phyloP scores from a whole-genome alignment of 2,329 filamentous ascomycete genomes.

The Tolypocladium amazonense region DNA sequence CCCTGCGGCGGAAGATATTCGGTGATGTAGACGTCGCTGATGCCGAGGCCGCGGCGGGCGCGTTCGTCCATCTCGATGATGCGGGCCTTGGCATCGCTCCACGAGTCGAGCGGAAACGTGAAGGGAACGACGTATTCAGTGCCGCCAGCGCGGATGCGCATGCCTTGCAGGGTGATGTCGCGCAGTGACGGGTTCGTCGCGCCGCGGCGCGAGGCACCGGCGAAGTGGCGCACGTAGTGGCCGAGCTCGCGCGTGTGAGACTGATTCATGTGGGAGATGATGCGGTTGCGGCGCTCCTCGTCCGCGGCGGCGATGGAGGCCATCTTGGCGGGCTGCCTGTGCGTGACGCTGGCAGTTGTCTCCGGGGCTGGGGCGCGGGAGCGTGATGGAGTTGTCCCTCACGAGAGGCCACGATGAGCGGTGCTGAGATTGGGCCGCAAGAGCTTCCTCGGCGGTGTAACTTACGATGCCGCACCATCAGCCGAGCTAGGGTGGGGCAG shows the following conservation, averaged over 20 bases:
- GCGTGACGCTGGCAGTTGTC: not conserved
- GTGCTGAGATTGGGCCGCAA: not conserved
- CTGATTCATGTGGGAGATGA: slow-evolving; percentile 74
- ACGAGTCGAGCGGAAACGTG: slow-evolving; percentile 54
- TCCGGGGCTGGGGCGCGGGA: not conserved
- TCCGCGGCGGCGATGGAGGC: slow-evolving; percentile 10
- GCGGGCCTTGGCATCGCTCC: slow-evolving; percentile 56
- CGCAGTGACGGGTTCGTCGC: slow-evolving; percentile 44
- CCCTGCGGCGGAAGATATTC: slow-evolving; percentile 29
- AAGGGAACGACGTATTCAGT: slow-evolving; percentile 48
- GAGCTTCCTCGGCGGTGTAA: not conserved
- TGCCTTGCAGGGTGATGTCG: slow-evolving; percentile 51
- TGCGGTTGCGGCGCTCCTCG: slow-evolving; percentile 21
- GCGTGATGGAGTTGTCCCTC: not conserved
- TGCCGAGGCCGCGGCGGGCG: slow-evolving; percentile 47
- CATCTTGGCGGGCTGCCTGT: slow-evolving; percentile 7
- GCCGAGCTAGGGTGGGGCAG: not conserved
- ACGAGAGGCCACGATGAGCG: not conserved
- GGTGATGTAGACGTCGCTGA: slow-evolving; percentile 34
- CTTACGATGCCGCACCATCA: not conserved
- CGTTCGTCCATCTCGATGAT: slow-evolving; percentile 60
- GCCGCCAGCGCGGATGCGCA: slow-evolving; percentile 48
- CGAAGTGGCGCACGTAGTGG: slow-evolving; percentile 69
- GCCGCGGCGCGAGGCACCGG: slow-evolving; percentile 38
- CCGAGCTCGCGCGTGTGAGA: slow-evolving; percentile 67